Base-by-base conservation (phyloP, 495 filamentous ascomycete genomes). In the Amniculicola lignicola region DNA sequence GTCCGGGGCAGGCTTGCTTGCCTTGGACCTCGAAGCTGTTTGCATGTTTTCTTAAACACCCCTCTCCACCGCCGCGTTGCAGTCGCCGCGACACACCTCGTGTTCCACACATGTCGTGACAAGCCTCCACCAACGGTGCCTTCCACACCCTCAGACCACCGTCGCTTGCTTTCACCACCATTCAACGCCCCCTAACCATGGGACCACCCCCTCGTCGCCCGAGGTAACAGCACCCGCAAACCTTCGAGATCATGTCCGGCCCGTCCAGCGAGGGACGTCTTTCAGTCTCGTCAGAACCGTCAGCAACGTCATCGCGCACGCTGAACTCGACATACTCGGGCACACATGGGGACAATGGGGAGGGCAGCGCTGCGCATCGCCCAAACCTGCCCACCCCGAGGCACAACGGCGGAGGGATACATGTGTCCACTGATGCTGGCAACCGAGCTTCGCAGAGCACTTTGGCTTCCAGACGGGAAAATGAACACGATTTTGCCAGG, bases 401-500 rank as follows among this genome's bases (percentile, higher is more conserved):
- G 25, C 36, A 29, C 23, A 37, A 38, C 35, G 44, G 50, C 25
- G 45, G 54, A 14, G 33, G 10, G 35, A 38, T 27, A 21, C 4
- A 36, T 31, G 23, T 24, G 39, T 37, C 1, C 31, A 42, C 24
- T 25, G 35, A 24, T 15, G 33, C 1, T 22, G 14, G 19, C 12
- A 3, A 47, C 36, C 15, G 35, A 35, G 31, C 22, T 4, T 31
- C 52, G 14, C 19, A 31, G 16, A 51, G 18, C 19, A 11, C 21
- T 31, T 33, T 56, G 12, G 36, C 7, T n/a, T 12, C 5, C 9
- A 51, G 57, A 27, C 25, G 19, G 31, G 40, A 57, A 52, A 46
- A 57, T 57, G 56, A 48, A 21, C 57, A 57, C 31, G 61, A 61
- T 40, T 60, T 64, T 36, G 51, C 49, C 18, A 23, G 43, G 15